Evolutionary conservation across 352 stramenopile genomes (phyloP), one percentile per base, ranked within the genome.

Genomic region (Phytophthora hybrid): DNA sequence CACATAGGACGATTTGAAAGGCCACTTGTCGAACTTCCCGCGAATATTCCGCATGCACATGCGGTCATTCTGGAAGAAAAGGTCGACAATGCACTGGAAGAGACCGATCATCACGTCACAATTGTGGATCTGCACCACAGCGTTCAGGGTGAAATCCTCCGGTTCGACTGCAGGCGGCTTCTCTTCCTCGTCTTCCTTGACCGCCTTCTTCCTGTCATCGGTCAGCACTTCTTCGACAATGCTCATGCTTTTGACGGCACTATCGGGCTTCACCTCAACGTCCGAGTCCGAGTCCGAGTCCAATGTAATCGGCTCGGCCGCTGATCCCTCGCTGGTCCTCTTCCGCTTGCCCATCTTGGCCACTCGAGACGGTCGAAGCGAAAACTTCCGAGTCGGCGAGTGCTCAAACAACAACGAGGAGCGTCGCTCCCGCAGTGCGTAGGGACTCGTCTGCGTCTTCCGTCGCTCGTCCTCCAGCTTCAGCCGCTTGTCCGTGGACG

Each of bases 261-360:
- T 62, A 44, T 49, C n/a, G 6, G 54, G 14, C 18, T 72, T 51
- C n/a, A 47, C 64, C 66, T 76, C 64, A 6, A 37, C 29, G 7
- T 83, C 80, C 8, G 66, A 65, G 1, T 84, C 80, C 5, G 82
- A 85, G 52, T 88, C 82, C 8, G 81, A 82, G 34, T 88, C 82
- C 52, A 90, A 55, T 8, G 83, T 59, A 68, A 90, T 90, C 16
- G 82, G 82, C 39, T 87, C 76, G 18, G 73, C 63, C n/a, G 79
- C 82, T 8, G 80, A 81, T 26, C 73, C 76, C 58, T 79, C 71
- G 9, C 49, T 78, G 29, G 41, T 84, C 37, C 63, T 56, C 53
- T 72, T 78, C 3, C 74, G 49, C 52, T 82, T 81, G 16, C 60
- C 72, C 2, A 79, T n/a, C n/a, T n/a, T 72, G 19, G 65, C 59